phyloP scores from a whole-genome alignment of 495 filamentous ascomycete genomes.

The Annulohypoxylon maeteangense region DNA sequence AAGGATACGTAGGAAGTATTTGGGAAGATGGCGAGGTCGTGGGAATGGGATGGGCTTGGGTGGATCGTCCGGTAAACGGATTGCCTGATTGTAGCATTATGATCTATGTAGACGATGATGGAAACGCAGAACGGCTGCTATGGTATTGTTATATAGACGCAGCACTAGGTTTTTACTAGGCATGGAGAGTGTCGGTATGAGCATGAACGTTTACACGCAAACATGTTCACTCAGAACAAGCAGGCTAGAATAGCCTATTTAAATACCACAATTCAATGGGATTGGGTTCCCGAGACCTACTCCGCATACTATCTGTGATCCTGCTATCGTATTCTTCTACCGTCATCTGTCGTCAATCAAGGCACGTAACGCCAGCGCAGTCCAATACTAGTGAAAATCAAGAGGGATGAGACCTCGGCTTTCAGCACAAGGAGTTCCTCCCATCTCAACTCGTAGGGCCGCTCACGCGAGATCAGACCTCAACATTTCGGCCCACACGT shows the following conservation, averaged over 20 bases:
- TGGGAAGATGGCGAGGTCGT: too few species aligned
- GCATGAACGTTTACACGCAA: background rate
- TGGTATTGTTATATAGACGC: background rate
- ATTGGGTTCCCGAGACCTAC: slow-evolving; percentile 3
- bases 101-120: background rate
- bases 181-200: background rate
- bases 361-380: slow-evolving; percentile 15
- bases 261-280: background rate
- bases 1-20: slow-evolving; percentile 52
- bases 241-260: background rate
- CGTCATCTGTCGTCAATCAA: slow-evolving; percentile 3
- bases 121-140: background rate
- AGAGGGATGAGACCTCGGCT: background rate
- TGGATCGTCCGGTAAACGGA: background rate
- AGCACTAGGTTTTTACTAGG: background rate
- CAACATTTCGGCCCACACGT: background rate
- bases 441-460: background rate
- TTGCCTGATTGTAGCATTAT: background rate
- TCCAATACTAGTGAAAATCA: slow-evolving; percentile 24
- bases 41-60: background rate
- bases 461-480: background rate
- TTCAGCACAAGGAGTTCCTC: background rate
- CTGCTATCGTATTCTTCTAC: slow-evolving; percentile 1
- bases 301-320: slow-evolving; percentile 26
- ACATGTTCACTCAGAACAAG: background rate